Evolutionary conservation across 306 rosid genomes (phyloP).

Genomic region (Rosa rugosa): DNA sequence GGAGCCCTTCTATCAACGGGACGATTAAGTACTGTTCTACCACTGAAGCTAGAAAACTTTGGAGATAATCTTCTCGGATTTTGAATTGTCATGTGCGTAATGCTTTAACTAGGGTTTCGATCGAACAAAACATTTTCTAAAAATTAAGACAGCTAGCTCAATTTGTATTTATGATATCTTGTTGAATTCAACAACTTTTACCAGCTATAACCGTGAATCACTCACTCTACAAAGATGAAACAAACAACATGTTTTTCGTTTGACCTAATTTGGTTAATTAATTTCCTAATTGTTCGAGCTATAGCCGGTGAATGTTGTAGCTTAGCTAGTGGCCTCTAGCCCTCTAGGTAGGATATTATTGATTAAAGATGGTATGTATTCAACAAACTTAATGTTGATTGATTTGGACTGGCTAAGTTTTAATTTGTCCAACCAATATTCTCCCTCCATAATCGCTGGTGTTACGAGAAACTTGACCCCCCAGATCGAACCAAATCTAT

Average conservation of each 20-base stretch:
- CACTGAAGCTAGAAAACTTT: neutral
- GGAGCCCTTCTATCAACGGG: neutral
- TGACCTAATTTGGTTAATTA: neutral
- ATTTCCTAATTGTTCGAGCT: neutral
- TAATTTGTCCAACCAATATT: slow-evolving; percentile 22
- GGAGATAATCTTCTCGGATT: neutral
- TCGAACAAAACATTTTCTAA: neutral
- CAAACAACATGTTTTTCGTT: neutral
- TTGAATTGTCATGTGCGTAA: neutral
- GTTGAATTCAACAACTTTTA: neutral
- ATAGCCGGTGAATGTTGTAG: neutral
- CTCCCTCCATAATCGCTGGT: slow-evolving; percentile 27
- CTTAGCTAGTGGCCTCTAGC: neutral
- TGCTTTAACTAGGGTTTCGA: neutral
- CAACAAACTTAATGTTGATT: slow-evolving; percentile 4
- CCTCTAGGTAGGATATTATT: slow-evolving; percentile 1
- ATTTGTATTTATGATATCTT: neutral
- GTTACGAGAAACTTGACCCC: slow-evolving; percentile 38
- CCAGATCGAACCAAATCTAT: slow-evolving; percentile 65
- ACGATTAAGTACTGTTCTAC: neutral
- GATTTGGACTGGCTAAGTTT: neutral
- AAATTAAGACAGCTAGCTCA: neutral
- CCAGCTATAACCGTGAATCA: neutral
- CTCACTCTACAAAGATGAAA: neutral
- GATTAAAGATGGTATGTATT: neutral